phyloP scores from a whole-genome alignment of 345 rosid genomes.

The Aurinia saxatilis region DNA sequence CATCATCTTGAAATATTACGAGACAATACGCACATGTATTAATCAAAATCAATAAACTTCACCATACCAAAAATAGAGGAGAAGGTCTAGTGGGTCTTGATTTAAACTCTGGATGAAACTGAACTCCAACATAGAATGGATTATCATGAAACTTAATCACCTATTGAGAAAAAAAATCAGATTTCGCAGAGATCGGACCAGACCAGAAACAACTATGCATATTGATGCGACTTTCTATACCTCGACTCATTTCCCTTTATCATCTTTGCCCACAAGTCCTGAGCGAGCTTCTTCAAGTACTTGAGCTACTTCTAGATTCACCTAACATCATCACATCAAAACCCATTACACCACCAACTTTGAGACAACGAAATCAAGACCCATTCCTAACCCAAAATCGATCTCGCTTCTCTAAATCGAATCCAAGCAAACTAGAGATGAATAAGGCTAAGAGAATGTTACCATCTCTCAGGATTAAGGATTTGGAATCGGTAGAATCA shows the following conservation, averaged over 20 bases:
- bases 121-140: conserved; percentile 77
- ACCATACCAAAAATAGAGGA: conserved; percentile 71
- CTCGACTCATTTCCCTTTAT: conserved; percentile 82
- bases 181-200: conserved; percentile 1
- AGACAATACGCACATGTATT: no score
- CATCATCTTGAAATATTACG: no score
- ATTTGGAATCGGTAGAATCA: no score
- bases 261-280: conserved; percentile 89
- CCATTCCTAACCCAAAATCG: no score
- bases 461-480: no score
- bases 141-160: conserved; percentile 61
- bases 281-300: conserved; percentile 78
- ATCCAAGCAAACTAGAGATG: no score
- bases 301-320: conserved; percentile 68
- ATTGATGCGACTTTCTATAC: conserved; percentile 23
- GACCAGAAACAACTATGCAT: background rate
- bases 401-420: no score
- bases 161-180: conserved; percentile 26
- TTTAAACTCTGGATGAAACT: conserved; percentile 95
- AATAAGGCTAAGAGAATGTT: no score
- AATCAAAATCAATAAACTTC: no score
- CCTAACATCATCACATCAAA: conserved; percentile 43
- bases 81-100: conserved; percentile 91
- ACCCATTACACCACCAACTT: no score
- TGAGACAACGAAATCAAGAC: no score